phyloP scores from a whole-genome alignment of 1,284 basidiomycete genomes.

The Trametes polyzona region DNA sequence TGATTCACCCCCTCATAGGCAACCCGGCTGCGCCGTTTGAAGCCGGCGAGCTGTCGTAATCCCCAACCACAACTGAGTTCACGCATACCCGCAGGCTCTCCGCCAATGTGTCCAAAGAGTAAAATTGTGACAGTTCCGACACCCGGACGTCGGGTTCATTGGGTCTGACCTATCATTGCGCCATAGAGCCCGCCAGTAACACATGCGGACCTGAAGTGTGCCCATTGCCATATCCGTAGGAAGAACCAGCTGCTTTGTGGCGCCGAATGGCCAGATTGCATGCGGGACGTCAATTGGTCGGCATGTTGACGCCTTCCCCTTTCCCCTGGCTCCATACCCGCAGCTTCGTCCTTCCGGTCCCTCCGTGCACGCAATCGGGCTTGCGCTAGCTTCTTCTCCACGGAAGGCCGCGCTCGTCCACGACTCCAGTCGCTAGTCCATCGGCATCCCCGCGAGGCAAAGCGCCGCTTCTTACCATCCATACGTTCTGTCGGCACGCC shows the following conservation, averaged over 20 bases:
- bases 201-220: not conserved
- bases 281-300: not conserved
- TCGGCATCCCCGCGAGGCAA: not conserved
- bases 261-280: not conserved
- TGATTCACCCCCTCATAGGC: not conserved
- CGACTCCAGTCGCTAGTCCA: not conserved
- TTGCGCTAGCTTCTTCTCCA: not conserved
- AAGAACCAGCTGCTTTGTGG: slow-evolving; percentile 9
- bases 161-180: not conserved
- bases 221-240: not conserved
- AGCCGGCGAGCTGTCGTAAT: too few species aligned
- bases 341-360: not conserved
- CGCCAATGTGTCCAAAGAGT: too few species aligned
- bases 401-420: not conserved
- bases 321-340: not conserved
- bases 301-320: not conserved
- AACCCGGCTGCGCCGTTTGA: too few species aligned
- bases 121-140: not conserved
- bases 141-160: slow-evolving; percentile 7
- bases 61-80: too few species aligned
- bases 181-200: not conserved
- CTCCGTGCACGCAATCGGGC: not conserved
- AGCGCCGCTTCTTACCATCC: not conserved
- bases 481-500: not conserved
- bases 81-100: too few species aligned